phyloP scores from a whole-genome alignment of 352 stramenopile species.

The Globisporangium camurandrum region DNA sequence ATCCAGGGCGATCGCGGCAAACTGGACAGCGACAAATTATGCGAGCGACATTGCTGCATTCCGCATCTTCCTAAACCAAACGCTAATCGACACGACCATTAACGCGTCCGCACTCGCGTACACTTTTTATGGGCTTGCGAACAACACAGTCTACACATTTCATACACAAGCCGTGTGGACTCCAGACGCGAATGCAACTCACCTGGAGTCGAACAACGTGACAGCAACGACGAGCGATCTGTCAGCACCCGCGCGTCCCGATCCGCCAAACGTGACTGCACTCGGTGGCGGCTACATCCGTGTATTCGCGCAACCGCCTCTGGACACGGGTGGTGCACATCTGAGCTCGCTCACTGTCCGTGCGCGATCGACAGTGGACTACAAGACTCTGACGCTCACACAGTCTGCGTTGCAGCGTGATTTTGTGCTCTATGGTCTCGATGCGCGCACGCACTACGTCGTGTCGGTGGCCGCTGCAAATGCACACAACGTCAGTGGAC shows the following conservation, averaged over 20 bases:
- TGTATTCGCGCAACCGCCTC: neutral
- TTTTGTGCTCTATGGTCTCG: slow-evolving; percentile 6
- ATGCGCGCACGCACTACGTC: slow-evolving; percentile 4
- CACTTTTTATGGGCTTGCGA: slow-evolving; percentile 3
- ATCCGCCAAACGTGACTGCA: neutral
- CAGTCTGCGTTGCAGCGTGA: neutral
- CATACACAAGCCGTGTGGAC: slow-evolving; percentile 2
- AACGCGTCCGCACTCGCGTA: neutral
- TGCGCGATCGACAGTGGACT: slow-evolving; percentile 4
- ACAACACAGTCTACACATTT: slow-evolving; percentile 10
- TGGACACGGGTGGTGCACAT: slow-evolving; percentile 1
- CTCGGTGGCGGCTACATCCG: slow-evolving; percentile 1
- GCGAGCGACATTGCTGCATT: slow-evolving; percentile 6
- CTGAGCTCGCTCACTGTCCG: neutral
- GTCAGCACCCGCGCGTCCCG: neutral
- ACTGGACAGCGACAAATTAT: slow-evolving; percentile 4
- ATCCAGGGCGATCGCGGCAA: slow-evolving; percentile 3
- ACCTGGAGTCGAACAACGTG: slow-evolving; percentile 5
- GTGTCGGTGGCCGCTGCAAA: slow-evolving; percentile 5
- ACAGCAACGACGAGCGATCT: slow-evolving; percentile 1
- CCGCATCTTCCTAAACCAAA: slow-evolving; percentile 3
- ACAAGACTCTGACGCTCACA: slow-evolving; percentile 1
- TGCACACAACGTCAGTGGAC: neutral
- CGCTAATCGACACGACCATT: slow-evolving; percentile 3
- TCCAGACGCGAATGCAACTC: neutral